Conservation (phyloP, 1,284 basidiomycete species). For the Leccinum subrobustum region DNA sequence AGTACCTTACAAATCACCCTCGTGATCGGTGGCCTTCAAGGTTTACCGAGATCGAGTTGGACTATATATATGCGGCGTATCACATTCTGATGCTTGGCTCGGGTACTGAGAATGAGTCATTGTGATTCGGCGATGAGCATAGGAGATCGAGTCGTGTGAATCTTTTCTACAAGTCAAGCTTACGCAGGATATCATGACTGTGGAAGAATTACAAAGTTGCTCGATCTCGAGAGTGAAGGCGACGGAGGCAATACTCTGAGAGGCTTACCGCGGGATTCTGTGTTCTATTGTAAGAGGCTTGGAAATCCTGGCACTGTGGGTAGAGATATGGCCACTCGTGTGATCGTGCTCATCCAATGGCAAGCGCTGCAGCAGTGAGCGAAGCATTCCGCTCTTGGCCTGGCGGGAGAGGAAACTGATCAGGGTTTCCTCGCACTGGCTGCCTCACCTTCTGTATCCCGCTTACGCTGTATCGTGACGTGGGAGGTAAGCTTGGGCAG, state of each 20-base stretch:
- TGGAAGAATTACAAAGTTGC: background rate
- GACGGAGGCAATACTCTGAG: too few species aligned
- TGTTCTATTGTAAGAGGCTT: constrained; percentile 15
- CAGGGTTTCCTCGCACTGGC: background rate
- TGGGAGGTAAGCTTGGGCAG: constrained; percentile 9
- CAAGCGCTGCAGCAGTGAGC: constrained; percentile 48
- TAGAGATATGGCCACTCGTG: constrained; percentile 77
- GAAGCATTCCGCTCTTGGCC: constrained; percentile 5
- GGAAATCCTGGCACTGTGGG: constrained; percentile 71
- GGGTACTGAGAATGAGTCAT: background rate
- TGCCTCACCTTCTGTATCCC: background rate
- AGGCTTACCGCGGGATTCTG: too few species aligned
- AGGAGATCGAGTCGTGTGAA: background rate
- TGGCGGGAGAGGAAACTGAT: constrained; percentile 1
- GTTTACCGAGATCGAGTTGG: background rate
- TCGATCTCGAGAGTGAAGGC: background rate
- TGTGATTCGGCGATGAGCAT: background rate
- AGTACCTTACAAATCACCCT: background rate
- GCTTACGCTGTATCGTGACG: background rate
- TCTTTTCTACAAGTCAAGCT: background rate
- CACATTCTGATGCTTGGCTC: background rate
- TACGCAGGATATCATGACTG: background rate
- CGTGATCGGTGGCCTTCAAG: background rate
- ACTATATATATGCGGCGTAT: background rate
- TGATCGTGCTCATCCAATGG: constrained; percentile 60